Base-by-base conservation (phyloP, 2,329 filamentous ascomycete genomes). In the Hirsutella rhossiliensis region DNA sequence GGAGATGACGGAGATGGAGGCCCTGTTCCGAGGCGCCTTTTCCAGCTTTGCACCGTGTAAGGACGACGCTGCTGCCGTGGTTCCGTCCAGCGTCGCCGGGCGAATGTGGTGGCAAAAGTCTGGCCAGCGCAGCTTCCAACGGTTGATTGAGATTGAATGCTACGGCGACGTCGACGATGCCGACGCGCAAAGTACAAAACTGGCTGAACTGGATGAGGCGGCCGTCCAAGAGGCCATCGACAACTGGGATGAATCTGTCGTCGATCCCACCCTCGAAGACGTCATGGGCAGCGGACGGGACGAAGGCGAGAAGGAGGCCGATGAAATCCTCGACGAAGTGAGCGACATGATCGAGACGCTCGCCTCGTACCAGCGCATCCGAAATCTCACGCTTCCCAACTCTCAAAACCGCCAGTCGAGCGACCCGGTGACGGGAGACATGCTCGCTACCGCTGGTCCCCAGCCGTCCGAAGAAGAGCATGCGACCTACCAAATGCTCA, bases 41-140 rank as follows among this genome's bases (percentile, higher is more conserved):
- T 87, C 83, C 1, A 84, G 82, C 55, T 90, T 89, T 59, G 85
- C 85, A 6, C 85, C 85, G 0, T 79, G 75, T 42, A 81, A 77
- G 52, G 85, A 90, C 59, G 80, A 89, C 56, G 74, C 82, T 3
- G 76, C 73, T 12, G 82, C 85, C 6, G 69, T 88, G 45, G 69
- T 87, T 3, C 77, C 85, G 0, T 78, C 80, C 2, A 76, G 77
- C 30, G 71, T 78, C 41, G 76, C 84, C 47, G 78, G 79, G 43
- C 76, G 77, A 54, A 64, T 89, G 41, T 89, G 84, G 83, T 90
- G 84, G 83, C 79, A 87, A 56, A 78, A 77, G 48, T 67, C 75
- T 42, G 84, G 84, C 27, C 74, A 78, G 52, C 76, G 75, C 47
- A 75, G 67, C 44, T 86, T 83, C 53, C 73, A 82, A 47, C 75